A percentile compares a stretch with the other conserved stretches of the same genome.
phyloP scores from a whole-genome alignment of 306 rosid genomes.

The Quillaja saponaria region DNA sequence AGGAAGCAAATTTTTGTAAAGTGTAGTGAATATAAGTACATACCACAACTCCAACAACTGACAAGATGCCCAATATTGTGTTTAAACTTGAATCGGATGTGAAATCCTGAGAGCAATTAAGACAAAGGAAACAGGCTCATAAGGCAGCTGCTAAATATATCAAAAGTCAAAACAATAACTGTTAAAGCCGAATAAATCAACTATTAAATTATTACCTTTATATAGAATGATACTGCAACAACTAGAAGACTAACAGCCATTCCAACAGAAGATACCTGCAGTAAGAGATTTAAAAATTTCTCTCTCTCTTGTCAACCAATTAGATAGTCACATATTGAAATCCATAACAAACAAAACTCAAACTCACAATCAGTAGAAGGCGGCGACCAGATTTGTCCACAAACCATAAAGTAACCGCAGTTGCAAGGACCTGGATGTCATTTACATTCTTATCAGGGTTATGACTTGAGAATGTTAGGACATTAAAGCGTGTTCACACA shows the following conservation, averaged over 20 bases:
- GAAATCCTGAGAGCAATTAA: slow-evolving; percentile 38
- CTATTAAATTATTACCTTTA: slow-evolving; percentile 59
- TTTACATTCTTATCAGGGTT: slow-evolving; percentile 28
- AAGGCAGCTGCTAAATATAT: background rate
- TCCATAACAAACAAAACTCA: slow-evolving; percentile 36
- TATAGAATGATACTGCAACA: slow-evolving; percentile 69
- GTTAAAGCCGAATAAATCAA: background rate
- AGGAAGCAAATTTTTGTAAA: too few species aligned
- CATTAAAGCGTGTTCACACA: too few species aligned
- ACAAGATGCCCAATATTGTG: slow-evolving; percentile 33
- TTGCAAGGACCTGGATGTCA: slow-evolving; percentile 76
- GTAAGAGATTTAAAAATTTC: slow-evolving; percentile 23
- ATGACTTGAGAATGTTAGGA: slow-evolving; percentile 32
- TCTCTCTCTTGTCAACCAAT: slow-evolving; percentile 19
- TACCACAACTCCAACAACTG: slow-evolving; percentile 67
- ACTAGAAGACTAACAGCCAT: slow-evolving; percentile 72
- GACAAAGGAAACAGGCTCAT: too few species aligned
- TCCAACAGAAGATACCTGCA: slow-evolving; percentile 80
- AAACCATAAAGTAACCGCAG: slow-evolving; percentile 78
- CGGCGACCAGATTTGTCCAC: slow-evolving; percentile 87
- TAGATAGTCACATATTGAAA: slow-evolving; percentile 20
- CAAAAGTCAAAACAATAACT: background rate
- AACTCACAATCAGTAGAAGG: slow-evolving; percentile 85
- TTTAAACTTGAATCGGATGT: slow-evolving; percentile 43
- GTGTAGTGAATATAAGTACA: background rate